Evolutionary conservation across 805 yeast species (phyloP).

Genomic region (Wickerhamomyces kurtzmanii): DNA sequence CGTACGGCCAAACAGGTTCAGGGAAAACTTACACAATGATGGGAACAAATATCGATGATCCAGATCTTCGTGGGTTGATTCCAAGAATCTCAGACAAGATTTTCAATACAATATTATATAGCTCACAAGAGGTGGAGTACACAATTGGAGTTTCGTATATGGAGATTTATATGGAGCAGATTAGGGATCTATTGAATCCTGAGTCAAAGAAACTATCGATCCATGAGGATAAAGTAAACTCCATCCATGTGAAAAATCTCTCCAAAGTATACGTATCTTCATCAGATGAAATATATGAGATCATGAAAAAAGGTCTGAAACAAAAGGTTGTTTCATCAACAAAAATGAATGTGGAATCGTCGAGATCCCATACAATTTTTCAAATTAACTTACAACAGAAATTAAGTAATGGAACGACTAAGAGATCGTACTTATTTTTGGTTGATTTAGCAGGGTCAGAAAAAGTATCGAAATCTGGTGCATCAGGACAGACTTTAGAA

Average conservation of each 20-base stretch:
- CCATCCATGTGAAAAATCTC: constrained; percentile 65
- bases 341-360: constrained; percentile 61
- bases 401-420: constrained; percentile 42
- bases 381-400: constrained; percentile 61
- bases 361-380: constrained; percentile 76
- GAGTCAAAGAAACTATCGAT: constrained; percentile 26
- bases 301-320: constrained; percentile 49
- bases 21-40: constrained; percentile 75
- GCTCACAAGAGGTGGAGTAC: constrained; percentile 45
- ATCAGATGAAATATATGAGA: constrained; percentile 44
- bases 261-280: constrained; percentile 50
- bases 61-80: constrained; percentile 48
- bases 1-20: constrained; percentile 75
- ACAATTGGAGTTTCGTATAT: constrained; percentile 61
- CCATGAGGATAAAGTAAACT: constrained; percentile 55
- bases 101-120: constrained; percentile 40
- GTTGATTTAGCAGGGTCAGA: constrained; percentile 90
- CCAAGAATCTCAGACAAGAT: constrained; percentile 64
- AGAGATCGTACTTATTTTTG: constrained; percentile 54
- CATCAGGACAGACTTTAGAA: constrained; percentile 62
- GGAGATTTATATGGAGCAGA: constrained; percentile 76
- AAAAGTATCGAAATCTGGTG: constrained; percentile 69
- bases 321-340: constrained; percentile 52
- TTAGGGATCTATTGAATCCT: constrained; percentile 57
- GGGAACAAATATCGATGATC: constrained; percentile 37